Evolutionary conservation across 2,329 filamentous ascomycete genomes (phyloP), one percentile per base, ranked within the genome.

Genomic region (Colletotrichum incanum): DNA sequence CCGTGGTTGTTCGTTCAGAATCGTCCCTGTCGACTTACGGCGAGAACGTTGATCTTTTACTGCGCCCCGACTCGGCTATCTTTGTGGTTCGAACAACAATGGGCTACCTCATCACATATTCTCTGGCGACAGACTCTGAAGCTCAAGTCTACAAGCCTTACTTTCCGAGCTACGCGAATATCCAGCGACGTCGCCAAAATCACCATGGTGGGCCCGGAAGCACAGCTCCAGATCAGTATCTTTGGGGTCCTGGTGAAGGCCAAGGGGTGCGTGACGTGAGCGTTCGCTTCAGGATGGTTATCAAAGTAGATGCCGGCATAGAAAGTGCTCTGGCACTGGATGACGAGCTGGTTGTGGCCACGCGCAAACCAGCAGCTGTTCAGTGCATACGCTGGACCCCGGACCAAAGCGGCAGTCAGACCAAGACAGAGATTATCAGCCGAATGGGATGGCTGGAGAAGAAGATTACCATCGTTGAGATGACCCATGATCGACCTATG

Each of bases 341-440:
- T 75, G 94, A 98, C 67, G 96, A 98, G 81, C 86, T 99, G 50
- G 88, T 98, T 28, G 95, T 99, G 64, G 94, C 96, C 5, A 99
- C 96, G 0, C 88, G 91, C 69, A 98, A 96, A 78, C 96, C 96
- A 4, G 92, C 95, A 0, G 96, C 96, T n/a, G 91, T 98, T 20
- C 96, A 99, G 82, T 98, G 95, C 82, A 98, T 99, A 76, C 91
- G 93, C 71, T 99, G 96, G 96, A 93, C 93, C 0, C 93, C 95
- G 1, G 95, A 98, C 79, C 92, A 88, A 75, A 89, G 88, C 43
- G 93, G 94, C 26, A 93, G 89, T 73, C 96, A 98, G 82, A 98
- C 95, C 3, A 95, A 91, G 76, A 98, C 96, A 0, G 95, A 98
- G 82, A 87, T 98, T 9, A 85, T 98, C 73, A 95, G 92, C 78